Conservation (phyloP, 1,284 basidiomycete genomes). For the Trametes versicolor region DNA sequence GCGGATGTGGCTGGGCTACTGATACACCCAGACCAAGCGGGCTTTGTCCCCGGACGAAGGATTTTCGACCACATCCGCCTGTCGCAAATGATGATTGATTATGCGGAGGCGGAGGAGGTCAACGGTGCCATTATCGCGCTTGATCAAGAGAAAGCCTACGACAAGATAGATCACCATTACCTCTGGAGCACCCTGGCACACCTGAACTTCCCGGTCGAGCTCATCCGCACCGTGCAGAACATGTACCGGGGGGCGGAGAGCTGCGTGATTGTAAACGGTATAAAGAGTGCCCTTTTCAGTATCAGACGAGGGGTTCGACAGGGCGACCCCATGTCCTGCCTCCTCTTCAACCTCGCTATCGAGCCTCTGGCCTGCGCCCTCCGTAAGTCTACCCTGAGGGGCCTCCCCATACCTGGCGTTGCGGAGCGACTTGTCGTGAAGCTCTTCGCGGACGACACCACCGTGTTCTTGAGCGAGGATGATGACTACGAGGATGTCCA, state of each 20-base stretch:
- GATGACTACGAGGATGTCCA: constrained; percentile 38
- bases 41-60: constrained; percentile 38
- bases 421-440: constrained; percentile 30
- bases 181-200: not conserved
- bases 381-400: constrained; percentile 42
- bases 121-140: constrained; percentile 38
- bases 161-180: not conserved
- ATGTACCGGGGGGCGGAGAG: not conserved
- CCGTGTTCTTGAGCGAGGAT: constrained; percentile 33
- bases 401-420: constrained; percentile 39
- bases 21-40: constrained; percentile 43
- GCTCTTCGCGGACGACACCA: constrained; percentile 47
- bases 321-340: constrained; percentile 48
- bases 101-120: constrained; percentile 36
- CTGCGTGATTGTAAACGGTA: not conserved
- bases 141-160: not conserved
- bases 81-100: constrained; percentile 33
- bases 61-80: constrained; percentile 41
- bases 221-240: not conserved
- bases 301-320: constrained; percentile 21
- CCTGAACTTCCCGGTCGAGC: constrained; percentile 3
- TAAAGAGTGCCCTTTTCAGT: not conserved
- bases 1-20: constrained; percentile 18
- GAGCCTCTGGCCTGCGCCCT: constrained; percentile 41
- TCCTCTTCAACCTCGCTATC: constrained; percentile 41